Percentiles rank a stretch among this genome's conserved stretches.
These are phyloP conservation scores for Chlamydomonas incerta DNA, from an alignment of 139 green algal genomes.

Conservation along the genomic window DNA sequence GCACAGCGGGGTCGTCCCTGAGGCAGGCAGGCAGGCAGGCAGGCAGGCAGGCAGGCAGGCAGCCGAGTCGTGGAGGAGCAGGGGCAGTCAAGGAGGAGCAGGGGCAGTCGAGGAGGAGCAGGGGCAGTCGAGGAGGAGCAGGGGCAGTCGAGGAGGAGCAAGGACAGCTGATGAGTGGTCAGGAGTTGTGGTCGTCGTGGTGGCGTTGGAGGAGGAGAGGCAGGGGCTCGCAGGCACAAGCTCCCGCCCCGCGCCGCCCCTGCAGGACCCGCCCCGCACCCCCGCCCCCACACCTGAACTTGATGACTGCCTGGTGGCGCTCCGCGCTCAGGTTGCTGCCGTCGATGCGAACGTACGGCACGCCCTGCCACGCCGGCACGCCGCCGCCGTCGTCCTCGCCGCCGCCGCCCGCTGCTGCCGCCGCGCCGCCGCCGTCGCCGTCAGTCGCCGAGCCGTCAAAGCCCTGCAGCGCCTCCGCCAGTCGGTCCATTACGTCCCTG, in stretches of 20 bases:
- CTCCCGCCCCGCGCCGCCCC: too few relatives aligned
- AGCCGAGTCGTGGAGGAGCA: too few relatives aligned
- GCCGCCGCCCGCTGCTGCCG: constrained; percentile 2
- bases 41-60: not conserved
- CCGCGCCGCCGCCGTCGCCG: constrained; percentile 13
- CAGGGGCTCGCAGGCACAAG: too few relatives aligned
- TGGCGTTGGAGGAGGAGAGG: too few relatives aligned
- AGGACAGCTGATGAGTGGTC: too few relatives aligned
- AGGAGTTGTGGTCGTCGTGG: too few relatives aligned
- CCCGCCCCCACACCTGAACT: constrained; percentile 71
- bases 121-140: too few relatives aligned
- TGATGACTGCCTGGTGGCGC: constrained; percentile 63
- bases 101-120: too few relatives aligned
- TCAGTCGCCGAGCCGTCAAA: constrained; percentile 30
- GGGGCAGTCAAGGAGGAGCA: too few relatives aligned
- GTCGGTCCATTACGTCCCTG: constrained; percentile 83
- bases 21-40: not conserved
- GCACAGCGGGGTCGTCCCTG: constrained; percentile 65
- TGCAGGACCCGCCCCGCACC: too few relatives aligned
- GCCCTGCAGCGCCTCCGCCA: constrained; percentile 78
- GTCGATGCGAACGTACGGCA: constrained; percentile 91
- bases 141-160: too few relatives aligned
- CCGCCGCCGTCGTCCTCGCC: constrained; percentile 15
- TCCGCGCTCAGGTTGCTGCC: constrained; percentile 78
- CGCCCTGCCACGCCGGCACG: constrained; percentile 44